phyloP scores from a whole-genome alignment of 352 stramenopile genomes.

The Pythium guiyangense region DNA sequence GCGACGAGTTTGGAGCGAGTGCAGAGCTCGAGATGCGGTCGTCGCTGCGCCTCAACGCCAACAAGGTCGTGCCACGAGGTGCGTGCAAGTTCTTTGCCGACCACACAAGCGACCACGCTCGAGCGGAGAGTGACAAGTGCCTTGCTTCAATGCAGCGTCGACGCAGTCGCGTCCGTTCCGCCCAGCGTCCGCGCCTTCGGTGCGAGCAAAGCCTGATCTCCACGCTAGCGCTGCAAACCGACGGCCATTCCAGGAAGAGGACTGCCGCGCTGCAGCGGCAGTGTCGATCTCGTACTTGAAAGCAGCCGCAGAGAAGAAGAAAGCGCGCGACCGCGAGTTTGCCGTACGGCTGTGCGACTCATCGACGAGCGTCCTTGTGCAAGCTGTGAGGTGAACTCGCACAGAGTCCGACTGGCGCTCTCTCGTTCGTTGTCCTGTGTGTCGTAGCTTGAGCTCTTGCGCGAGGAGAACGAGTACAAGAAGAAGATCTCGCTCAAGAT shows the following conservation, averaged over 20 bases:
- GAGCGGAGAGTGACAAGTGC: not conserved
- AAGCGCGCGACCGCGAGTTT: conserved; percentile 60
- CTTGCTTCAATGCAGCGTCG: not conserved
- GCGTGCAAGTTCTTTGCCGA: not conserved
- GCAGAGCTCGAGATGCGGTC: conserved; percentile 12
- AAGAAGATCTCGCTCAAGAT: conserved; percentile 77
- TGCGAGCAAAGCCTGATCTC: conserved; percentile 17
- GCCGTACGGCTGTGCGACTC: conserved; percentile 24
- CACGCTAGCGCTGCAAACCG: conserved; percentile 3
- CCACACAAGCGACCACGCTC: not conserved
- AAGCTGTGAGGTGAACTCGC: not conserved
- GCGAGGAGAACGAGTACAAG: conserved; percentile 60
- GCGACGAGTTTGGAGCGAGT: conserved; percentile 33
- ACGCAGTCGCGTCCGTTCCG: conserved; percentile 23
- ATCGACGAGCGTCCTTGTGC: not conserved
- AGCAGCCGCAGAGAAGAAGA: conserved; percentile 57
- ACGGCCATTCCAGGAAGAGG: not conserved
- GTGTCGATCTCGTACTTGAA: conserved; percentile 60
- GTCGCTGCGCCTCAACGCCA: conserved; percentile 1
- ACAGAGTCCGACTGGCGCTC: not conserved
- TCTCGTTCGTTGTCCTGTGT: not conserved
- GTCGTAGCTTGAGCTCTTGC: conserved; percentile 40
- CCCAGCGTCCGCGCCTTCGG: conserved; percentile 50
- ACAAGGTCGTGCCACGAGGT: not conserved
- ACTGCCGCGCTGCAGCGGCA: conserved; percentile 19